These are phyloP conservation scores for Hypoxylon subgilvum DNA, from an alignment of 495 filamentous ascomycete genomes.

Conservation along the genomic window DNA sequence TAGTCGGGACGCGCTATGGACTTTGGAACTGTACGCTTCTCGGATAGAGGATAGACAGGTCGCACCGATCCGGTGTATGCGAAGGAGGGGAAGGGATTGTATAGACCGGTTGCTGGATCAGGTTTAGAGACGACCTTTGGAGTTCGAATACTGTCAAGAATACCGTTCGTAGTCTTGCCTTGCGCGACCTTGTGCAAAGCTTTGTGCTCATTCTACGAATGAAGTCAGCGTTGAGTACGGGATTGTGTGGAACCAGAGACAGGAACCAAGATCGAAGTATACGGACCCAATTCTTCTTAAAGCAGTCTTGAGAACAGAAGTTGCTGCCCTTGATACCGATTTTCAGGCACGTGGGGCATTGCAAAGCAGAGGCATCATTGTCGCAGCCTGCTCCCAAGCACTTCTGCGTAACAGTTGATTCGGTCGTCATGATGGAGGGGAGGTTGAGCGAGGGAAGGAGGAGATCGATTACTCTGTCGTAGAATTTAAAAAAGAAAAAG, in stretches of 20 bases:
- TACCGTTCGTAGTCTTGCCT: constrained; percentile 69
- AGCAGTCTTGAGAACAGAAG: constrained; percentile 99
- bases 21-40: constrained; percentile 73
- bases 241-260: background rate
- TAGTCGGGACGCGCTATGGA: constrained; percentile 87
- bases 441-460: background rate
- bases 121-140: constrained; percentile 83
- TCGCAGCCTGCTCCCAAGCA: constrained; percentile 81
- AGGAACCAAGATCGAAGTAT: constrained; percentile 6
- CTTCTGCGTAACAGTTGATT: constrained; percentile 64
- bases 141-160: constrained; percentile 68
- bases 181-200: constrained; percentile 68
- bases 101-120: constrained; percentile 85
- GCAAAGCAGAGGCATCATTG: constrained; percentile 80
- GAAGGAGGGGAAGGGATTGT: constrained; percentile 90
- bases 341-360: constrained; percentile 95
- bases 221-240: constrained; percentile 23
- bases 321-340: constrained; percentile 83
- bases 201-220: constrained; percentile 79
- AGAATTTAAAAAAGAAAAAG: background rate
- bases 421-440: constrained; percentile 49
- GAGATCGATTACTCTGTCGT: no score
- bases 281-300: constrained; percentile 96
- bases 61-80: constrained; percentile 78
- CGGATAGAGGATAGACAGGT: constrained; percentile 88